Percentiles rank a stretch among this genome's conserved stretches.
Evolutionary conservation across 352 stramenopile species (phyloP).

Genomic region (Thalassiosira allenii): DNA sequence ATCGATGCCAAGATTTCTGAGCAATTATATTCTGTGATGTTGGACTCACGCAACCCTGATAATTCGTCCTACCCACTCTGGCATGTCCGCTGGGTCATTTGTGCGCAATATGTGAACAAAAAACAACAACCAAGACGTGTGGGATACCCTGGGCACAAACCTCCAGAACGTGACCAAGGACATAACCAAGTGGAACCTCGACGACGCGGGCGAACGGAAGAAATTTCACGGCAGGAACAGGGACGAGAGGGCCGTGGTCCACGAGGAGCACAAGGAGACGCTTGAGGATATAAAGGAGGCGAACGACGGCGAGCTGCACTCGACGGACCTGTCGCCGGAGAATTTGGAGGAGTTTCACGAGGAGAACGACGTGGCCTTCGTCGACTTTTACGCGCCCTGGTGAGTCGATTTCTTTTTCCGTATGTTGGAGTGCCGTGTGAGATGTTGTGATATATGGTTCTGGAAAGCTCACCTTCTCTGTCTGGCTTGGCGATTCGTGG

Average conservation of each 20-base stretch:
- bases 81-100: too few species aligned
- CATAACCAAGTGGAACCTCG: conserved; percentile 95
- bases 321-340: conserved; percentile 81
- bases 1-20: too few species aligned
- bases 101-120: too few species aligned
- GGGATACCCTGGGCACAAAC: conserved; percentile 95
- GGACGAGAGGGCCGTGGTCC: conserved; percentile 74
- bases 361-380: conserved; percentile 93
- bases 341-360: conserved; percentile 93
- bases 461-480: too few species aligned
- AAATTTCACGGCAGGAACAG: conserved; percentile 86
- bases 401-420: too few species aligned
- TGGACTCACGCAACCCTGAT: too few species aligned
- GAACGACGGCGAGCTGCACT: conserved; percentile 78
- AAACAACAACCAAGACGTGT: too few species aligned
- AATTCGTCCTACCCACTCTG: too few species aligned
- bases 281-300: conserved; percentile 71
- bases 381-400: conserved; percentile 95
- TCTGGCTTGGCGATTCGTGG: too few species aligned
- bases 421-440: too few species aligned
- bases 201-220: conserved; percentile 87
- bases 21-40: too few species aligned
- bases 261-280: conserved; percentile 84
- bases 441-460: too few species aligned
- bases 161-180: conserved; percentile 98